Evolutionary conservation across 2,329 filamentous ascomycete genomes (phyloP).

Genomic region (Zymoseptoria passerinii): DNA sequence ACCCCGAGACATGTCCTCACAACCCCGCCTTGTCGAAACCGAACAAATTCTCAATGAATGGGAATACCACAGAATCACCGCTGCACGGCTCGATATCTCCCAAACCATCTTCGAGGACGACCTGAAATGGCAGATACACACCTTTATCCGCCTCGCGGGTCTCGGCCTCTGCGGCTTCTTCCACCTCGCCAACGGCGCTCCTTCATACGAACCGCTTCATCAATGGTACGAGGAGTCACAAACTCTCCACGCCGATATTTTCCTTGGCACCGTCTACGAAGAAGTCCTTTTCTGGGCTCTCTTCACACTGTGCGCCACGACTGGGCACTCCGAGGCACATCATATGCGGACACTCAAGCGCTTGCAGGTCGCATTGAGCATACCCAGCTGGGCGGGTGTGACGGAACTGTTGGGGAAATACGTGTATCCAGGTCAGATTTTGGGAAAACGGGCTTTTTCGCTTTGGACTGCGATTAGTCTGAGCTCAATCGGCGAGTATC

Average conservation of each 20-base stretch:
- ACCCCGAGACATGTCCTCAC: constrained; percentile 4
- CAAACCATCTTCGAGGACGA: constrained; percentile 13
- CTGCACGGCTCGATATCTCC: constrained; percentile 9
- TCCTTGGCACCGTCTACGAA: constrained; percentile 15
- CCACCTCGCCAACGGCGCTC: constrained; percentile 5
- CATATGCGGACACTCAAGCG: constrained; percentile 14
- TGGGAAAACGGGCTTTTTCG: constrained; percentile 10
- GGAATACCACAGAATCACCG: constrained; percentile 2
- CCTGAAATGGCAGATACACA: constrained; percentile 9
- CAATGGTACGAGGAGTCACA: constrained; percentile 8
- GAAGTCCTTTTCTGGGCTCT: constrained; percentile 15
- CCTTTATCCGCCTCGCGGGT: constrained; percentile 13
- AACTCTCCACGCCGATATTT: constrained; percentile 6
- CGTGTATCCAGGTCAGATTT: constrained; percentile 5
- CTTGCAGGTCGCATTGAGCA: constrained; percentile 5
- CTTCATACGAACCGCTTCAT: constrained; percentile 4
- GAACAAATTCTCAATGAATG: constrained; percentile 8
- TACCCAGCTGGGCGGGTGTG: constrained; percentile 4
- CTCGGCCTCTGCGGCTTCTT: constrained; percentile 10
- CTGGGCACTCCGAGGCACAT: constrained; percentile 10
- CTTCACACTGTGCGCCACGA: constrained; percentile 12
- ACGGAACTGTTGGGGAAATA: constrained; percentile 4
- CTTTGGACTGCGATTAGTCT: constrained; percentile 11
- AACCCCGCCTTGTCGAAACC: constrained; percentile 3
- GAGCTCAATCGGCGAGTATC: constrained; percentile 8